Percentiles rank a stretch among this genome's conserved stretches.
phyloP scores from a whole-genome alignment of 2,329 filamentous ascomycete species.

The Drechslerella dactyloides region DNA sequence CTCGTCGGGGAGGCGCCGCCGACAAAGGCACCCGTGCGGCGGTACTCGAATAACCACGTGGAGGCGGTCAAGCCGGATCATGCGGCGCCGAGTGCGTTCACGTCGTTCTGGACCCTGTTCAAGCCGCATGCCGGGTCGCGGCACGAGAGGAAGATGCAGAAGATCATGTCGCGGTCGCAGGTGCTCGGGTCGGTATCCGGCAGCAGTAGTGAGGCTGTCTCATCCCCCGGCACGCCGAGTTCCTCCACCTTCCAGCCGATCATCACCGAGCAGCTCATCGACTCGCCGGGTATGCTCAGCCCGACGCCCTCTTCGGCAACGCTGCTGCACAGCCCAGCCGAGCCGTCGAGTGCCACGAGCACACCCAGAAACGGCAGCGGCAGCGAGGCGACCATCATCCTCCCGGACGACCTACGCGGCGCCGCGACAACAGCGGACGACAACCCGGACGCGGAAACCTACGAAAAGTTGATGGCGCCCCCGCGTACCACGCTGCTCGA shows the following conservation, averaged over 20 bases:
- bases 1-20: constrained; percentile 30
- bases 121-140: constrained; percentile 41
- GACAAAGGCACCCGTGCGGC: constrained; percentile 29
- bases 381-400: constrained; percentile 12
- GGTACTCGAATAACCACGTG: constrained; percentile 39
- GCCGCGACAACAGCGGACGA: constrained; percentile 42
- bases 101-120: constrained; percentile 43
- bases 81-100: constrained; percentile 28
- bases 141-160: constrained; percentile 39
- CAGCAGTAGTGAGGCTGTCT: neutral
- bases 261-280: constrained; percentile 18
- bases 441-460: constrained; percentile 30
- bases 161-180: constrained; percentile 41
- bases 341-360: too few relatives aligned
- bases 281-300: constrained; percentile 18
- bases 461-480: constrained; percentile 66
- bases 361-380: constrained; percentile 17
- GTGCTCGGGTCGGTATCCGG: constrained; percentile 16
- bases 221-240: constrained; percentile 1
- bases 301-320: constrained; percentile 31
- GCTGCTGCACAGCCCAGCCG: constrained; percentile 11
- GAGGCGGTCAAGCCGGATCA: constrained; percentile 23
- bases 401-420: constrained; percentile 33
- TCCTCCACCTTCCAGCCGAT: constrained; percentile 12
- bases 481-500: constrained; percentile 94